Base-by-base conservation (phyloP, 73 alveolate genomes). In the Effrenium voratum region DNA sequence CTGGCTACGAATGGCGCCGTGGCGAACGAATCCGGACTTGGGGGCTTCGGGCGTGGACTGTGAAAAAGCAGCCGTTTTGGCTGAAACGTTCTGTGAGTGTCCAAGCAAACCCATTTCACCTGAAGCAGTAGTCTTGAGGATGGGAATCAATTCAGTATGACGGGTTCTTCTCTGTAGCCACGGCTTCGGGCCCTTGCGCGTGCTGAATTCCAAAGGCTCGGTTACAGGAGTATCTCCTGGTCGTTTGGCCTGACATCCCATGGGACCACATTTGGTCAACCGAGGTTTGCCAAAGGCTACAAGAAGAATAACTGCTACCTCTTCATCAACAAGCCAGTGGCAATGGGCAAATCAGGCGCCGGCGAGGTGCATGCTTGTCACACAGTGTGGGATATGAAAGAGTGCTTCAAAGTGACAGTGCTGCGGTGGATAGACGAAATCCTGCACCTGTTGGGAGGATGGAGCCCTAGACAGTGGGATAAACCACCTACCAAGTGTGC, bases 201-300 rank as follows among this genome's bases (percentile, higher is more conserved):
- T 19, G 8, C 19, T 52, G 8, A 8, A 19, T 52, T 52, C 63
- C 8, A 52, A 52, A 52, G 63, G 26, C 19, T 52, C 63, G 63
- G 8, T 52, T 52, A 8, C 26, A 12, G 63, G 63, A 52, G 63
- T 19, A 52, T 52, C 63, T 8, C 63, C 8, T 8, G 26, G 19
- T 52, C 26, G 26, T 19, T 52, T 52, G 8, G 63, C 63, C 8
- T 8, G 26, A 52, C 19, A 19, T 19, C 19, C 26, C 63, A 19
- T 52, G 63, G 8, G 63, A 19, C 63, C 19, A 52, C 63, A 52
- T 52, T 8, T 19, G 63, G 63, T 68, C 40, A 1, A 40, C 12
- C 84, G 34, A 76, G 86, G 86, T 76, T 40, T 43, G 86, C 86
- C 59, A 76, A 76, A 24, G 86, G 86, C 86, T 76, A 36, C 40